Percentiles rank a stretch among this genome's conserved stretches.
Evolutionary conservation across 202 grass and related monocot genomes (phyloP).

Genomic region (Panicum hallii): DNA sequence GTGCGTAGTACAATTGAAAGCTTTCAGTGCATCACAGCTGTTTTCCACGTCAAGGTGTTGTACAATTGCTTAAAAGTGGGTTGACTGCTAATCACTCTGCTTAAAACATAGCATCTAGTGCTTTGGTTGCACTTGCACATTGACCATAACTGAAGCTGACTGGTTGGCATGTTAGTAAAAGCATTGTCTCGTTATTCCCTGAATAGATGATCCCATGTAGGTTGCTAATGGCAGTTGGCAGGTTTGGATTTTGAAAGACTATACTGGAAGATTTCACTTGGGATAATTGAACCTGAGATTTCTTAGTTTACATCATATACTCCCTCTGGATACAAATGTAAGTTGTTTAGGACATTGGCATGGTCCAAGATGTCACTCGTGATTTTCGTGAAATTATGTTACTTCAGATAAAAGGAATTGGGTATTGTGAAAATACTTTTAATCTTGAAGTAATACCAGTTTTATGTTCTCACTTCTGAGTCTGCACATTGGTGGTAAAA

Average conservation of each 20-base stretch:
- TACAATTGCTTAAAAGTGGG: not conserved
- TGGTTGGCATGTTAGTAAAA: slow-evolving; percentile 12
- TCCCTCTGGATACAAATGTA: slow-evolving; percentile 1
- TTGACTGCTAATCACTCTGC: not conserved
- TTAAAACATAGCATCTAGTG: not conserved
- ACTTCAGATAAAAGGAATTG: not conserved
- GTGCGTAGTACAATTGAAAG: slow-evolving; percentile 21
- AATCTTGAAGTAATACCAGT: not conserved
- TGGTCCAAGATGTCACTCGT: not conserved
- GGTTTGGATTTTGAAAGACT: not conserved
- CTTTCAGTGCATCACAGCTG: slow-evolving; percentile 22
- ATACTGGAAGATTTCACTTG: not conserved
- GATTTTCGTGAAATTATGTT: slow-evolving; percentile 14
- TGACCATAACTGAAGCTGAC: not conserved
- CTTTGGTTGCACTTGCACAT: slow-evolving; percentile 6
- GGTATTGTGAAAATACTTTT: not conserved
- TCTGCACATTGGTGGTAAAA: not conserved
- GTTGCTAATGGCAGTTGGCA: not conserved
- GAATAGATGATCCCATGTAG: slow-evolving; percentile 5
- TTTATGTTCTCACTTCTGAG: not conserved
- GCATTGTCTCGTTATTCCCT: not conserved
- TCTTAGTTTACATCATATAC: slow-evolving; percentile 31
- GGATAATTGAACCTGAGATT: slow-evolving; percentile 16
- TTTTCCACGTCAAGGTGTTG: not conserved
- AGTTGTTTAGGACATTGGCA: not conserved